Conservation (phyloP, 2,329 filamentous ascomycete species). For the Penicillium sp. region DNA sequence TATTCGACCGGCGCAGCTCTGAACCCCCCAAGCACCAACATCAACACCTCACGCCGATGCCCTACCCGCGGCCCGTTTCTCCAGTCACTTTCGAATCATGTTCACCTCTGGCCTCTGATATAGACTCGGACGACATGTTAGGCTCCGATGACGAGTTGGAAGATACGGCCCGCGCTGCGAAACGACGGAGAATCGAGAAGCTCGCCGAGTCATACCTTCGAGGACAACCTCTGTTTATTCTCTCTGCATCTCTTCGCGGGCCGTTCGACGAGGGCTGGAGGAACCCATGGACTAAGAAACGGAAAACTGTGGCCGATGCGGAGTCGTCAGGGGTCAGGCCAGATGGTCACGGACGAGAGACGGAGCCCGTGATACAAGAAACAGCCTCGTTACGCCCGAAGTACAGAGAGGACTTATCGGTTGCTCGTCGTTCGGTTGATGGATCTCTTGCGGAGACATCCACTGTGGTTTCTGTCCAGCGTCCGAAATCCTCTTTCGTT, state of each 20-base stretch:
- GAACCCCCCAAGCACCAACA: background rate
- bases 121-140: slow-evolving; percentile 27
- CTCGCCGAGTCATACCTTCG: slow-evolving; percentile 43
- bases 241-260: slow-evolving; percentile 46
- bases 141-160: slow-evolving; percentile 44
- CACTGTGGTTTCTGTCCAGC: background rate
- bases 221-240: slow-evolving; percentile 45
- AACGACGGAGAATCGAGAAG: slow-evolving; percentile 44
- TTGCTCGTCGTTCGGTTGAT: background rate
- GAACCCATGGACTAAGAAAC: slow-evolving; percentile 46
- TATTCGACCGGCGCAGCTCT: slow-evolving; percentile 19
- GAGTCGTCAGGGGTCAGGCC: background rate
- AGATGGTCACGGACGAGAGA: background rate
- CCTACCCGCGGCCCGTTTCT: slow-evolving; percentile 30
- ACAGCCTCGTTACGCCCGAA: slow-evolving; percentile 26
- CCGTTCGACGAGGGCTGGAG: slow-evolving; percentile 46
- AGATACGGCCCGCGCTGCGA: slow-evolving; percentile 32
- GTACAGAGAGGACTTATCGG: slow-evolving; percentile 16
- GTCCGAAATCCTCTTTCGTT: background rate
- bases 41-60: slow-evolving; percentile 28
- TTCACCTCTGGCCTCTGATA: slow-evolving; percentile 22
- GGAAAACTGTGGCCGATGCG: slow-evolving; percentile 3
- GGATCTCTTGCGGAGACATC: background rate
- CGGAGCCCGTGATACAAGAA: slow-evolving; percentile 27
- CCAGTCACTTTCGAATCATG: slow-evolving; percentile 38